Base-by-base conservation (phyloP, 108 stramenopile genomes). In the Fistulifera solaris region DNA sequence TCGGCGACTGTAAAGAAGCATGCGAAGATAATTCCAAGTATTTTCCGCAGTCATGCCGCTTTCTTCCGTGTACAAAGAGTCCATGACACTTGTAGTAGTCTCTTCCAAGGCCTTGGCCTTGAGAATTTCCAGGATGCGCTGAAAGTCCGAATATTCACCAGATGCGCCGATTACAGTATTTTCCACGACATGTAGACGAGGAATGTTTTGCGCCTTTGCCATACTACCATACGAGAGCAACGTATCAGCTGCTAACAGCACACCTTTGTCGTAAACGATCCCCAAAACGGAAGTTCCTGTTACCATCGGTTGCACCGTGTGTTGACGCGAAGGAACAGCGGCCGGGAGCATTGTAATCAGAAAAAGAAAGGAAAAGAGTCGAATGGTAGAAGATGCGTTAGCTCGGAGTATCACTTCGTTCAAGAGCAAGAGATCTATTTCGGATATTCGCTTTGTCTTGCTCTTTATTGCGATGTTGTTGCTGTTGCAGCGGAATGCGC, bases 181-280 rank as follows among this genome's bases (percentile, higher is more conserved):
- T 17, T 62, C 81, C 38, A 96, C 66, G 26, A 59, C 57, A 1
- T 65, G 28, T 40, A 98, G 56, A 25, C 96, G 89, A 24, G 77
- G 73, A 12, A 95, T 87, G 55, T 93, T 77, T 58, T 94, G 92
- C 80, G 84, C 94, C 62, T 96, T 93, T 39, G 96, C 95, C 85
- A 99, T 71, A 62, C 73, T 77, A 10, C 96, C 98, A 65, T 99
- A 97, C 15, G 79, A 82, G 17, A 73, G 84, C 53, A 99, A 70
- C 7, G 99, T 99, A 66, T 99, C 99, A 40, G 96, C 93, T 10
- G 95, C 96, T 49, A 98, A 63, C 84, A 99, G 76, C 54, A 99
- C 99, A 41, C 99, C 99, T 48, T 72, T 94, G 57, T 74, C 68
- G 78, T 91, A 94, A 58, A 83, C 80, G 52, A 99, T 56, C 45